phyloP scores from a whole-genome alignment of 1,139 yeast species.

The Scheffersomyces segobiensis region DNA sequence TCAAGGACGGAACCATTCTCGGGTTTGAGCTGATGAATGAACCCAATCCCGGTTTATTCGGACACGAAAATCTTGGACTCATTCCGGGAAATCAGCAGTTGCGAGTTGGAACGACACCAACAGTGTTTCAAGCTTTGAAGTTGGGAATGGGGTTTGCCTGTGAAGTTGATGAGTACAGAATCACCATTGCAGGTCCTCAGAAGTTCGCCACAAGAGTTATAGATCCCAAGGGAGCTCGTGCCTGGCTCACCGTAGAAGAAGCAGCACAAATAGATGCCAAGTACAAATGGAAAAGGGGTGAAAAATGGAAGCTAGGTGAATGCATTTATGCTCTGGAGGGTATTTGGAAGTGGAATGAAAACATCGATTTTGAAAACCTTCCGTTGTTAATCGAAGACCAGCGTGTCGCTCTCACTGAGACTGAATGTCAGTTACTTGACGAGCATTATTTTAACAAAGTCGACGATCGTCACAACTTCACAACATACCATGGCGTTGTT shows the following conservation, averaged over 20 bases:
- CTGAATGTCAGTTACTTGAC: neutral
- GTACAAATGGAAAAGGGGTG: constrained; percentile 69
- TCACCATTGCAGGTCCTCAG: constrained; percentile 73
- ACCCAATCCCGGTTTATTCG: constrained; percentile 71
- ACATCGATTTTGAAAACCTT: constrained; percentile 24
- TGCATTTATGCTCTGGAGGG: constrained; percentile 82
- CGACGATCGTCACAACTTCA: constrained; percentile 20
- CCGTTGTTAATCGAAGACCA: constrained; percentile 19
- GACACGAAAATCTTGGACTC: constrained; percentile 45
- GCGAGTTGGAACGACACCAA: constrained; percentile 68
- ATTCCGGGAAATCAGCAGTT: constrained; percentile 58
- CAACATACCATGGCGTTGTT: constrained; percentile 17
- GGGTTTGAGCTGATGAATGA: constrained; percentile 91
- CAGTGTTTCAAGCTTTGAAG: constrained; percentile 56
- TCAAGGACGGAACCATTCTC: constrained; percentile 53
- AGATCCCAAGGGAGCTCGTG: constrained; percentile 66
- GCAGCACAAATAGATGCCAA: constrained; percentile 47
- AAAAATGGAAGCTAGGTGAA: constrained; percentile 66
- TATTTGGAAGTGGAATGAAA: constrained; percentile 59
- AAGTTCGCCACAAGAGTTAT: constrained; percentile 55
- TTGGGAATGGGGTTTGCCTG: constrained; percentile 74
- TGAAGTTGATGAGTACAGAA: constrained; percentile 64
- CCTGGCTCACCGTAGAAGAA: constrained; percentile 62
- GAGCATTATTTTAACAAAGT: constrained; percentile 18
- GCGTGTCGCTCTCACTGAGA: constrained; percentile 36